Conservation (phyloP, 169 alveolate genomes). For the Eimeria praecox region DNA sequence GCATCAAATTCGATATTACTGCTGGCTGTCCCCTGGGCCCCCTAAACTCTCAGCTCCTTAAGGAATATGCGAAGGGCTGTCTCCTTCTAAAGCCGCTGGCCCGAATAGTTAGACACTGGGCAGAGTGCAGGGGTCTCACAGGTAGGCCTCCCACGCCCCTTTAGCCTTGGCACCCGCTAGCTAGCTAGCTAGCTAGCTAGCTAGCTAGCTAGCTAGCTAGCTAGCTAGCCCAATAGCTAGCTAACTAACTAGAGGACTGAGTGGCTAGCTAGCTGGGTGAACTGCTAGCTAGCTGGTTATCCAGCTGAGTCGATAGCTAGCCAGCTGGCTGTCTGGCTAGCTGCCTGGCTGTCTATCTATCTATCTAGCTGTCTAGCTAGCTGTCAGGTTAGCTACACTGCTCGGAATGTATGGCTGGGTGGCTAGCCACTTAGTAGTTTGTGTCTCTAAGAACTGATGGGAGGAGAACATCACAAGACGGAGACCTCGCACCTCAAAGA, state of each 20-base stretch:
- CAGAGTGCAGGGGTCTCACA: constrained; percentile 51
- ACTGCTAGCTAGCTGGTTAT: not conserved
- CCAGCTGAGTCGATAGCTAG: not conserved
- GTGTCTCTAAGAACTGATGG: not conserved
- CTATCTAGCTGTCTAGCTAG: no score
- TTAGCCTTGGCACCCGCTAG: not conserved
- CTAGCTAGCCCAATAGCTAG: not conserved
- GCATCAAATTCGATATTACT: not conserved
- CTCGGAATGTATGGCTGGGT: no score
- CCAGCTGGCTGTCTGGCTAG: not conserved
- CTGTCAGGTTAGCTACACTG: no score
- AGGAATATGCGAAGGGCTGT: constrained; percentile 1
- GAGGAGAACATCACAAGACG: not conserved
- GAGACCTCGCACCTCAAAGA: not conserved
- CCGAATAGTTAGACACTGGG: constrained; percentile 4
- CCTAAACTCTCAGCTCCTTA: not conserved
- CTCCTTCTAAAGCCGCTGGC: constrained; percentile 21
- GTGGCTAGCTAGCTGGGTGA: not conserved
- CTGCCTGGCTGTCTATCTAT: not conserved
- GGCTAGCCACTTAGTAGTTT: not conserved
- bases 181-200: not conserved
- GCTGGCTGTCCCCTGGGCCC: constrained; percentile 39
- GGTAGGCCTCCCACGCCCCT: not conserved
- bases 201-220: not conserved
- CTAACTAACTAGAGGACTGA: not conserved